Evolutionary conservation across 2,329 filamentous ascomycete species (phyloP).

Genomic region (Aulographum hederae): DNA sequence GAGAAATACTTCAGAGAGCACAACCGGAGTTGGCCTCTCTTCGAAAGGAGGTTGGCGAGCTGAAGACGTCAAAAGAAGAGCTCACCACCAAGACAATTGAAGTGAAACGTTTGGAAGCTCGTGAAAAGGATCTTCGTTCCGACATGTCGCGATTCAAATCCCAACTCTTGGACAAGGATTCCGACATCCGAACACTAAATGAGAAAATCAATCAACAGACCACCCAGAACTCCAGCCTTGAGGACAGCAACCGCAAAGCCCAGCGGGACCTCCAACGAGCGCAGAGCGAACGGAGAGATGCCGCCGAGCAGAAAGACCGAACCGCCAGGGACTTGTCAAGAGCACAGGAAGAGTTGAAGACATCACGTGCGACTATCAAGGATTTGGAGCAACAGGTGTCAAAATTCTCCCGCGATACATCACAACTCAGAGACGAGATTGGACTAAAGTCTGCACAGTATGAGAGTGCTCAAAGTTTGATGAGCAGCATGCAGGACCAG

Average conservation of each 20-base stretch:
- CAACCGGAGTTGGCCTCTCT: conserved; percentile 73
- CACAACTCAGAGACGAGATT: conserved; percentile 56
- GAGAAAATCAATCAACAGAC: conserved; percentile 64
- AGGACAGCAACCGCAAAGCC: conserved; percentile 58
- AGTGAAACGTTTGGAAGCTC: conserved; percentile 58
- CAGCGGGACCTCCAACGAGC: conserved; percentile 62
- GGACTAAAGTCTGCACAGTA: conserved; percentile 76
- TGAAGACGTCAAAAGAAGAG: conserved; percentile 62
- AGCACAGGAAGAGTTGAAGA: conserved; percentile 51
- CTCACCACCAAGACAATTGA: conserved; percentile 44
- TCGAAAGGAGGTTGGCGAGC: conserved; percentile 54
- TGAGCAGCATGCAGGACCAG: conserved; percentile 88
- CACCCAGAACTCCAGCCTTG: conserved; percentile 50
- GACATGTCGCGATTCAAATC: conserved; percentile 56
- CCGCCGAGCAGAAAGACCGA: conserved; percentile 56
- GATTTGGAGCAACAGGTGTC: conserved; percentile 58
- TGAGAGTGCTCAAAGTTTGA: conserved; percentile 62
- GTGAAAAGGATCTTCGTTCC: conserved; percentile 61
- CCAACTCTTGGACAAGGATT: conserved; percentile 53
- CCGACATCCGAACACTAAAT: conserved; percentile 58
- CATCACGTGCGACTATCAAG: conserved; percentile 38
- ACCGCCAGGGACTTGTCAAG: conserved; percentile 49
- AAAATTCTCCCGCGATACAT: conserved; percentile 49
- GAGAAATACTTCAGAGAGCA: conserved; percentile 62
- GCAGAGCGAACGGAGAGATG: conserved; percentile 64